Evolutionary conservation across 129 eudicot species (phyloP), one percentile per base, ranked within the genome.

Genomic region (Flaveria trinervia): DNA sequence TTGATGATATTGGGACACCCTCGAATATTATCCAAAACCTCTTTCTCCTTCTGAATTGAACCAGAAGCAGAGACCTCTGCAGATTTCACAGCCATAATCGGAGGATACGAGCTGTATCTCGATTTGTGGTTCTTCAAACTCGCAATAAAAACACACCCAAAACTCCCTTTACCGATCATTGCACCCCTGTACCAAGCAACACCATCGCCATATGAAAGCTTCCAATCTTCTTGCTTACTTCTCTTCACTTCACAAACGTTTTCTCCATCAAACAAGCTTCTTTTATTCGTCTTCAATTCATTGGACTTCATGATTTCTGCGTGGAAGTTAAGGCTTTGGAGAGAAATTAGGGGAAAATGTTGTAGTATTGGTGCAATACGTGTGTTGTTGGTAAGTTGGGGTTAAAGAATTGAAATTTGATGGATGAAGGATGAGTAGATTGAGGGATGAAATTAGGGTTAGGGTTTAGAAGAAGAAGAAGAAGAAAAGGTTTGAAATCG

Each of bases 51-150:
- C 82, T 88, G 89, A 79, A 91, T 79, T 3, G 94, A 83, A 36
- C 87, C 84, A 0, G 97, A 91, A 80, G 69, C 84, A 64, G 97
- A 88, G 18, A 85, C 87, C 83, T 91, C 97, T 16, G 86, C 86
- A 11, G 86, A 82, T 67, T 82, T 82, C 45, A 82, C 86, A 33
- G 82, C 86, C 86, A 77, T 82, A 20, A 65, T 18, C 11, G 59
- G 44, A 14, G 82, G 83, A 56, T 77, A 77, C 11, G 57, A 68
- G 74, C 52, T 72, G 76, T 66, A 54, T 78, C 60, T 50, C 22
- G 73, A 77, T 46, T 56, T 73, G 11, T 76, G 79, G 13, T 82
- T 82, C 81, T 82, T 82, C 59, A 56, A 77, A 45, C 33, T 82
- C 2, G 43, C 79, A 17, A 66, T 18, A 4, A 77, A 82, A 65